Base-by-base conservation (phyloP, 352 stramenopile genomes). In the Globisporangium yorkense region DNA sequence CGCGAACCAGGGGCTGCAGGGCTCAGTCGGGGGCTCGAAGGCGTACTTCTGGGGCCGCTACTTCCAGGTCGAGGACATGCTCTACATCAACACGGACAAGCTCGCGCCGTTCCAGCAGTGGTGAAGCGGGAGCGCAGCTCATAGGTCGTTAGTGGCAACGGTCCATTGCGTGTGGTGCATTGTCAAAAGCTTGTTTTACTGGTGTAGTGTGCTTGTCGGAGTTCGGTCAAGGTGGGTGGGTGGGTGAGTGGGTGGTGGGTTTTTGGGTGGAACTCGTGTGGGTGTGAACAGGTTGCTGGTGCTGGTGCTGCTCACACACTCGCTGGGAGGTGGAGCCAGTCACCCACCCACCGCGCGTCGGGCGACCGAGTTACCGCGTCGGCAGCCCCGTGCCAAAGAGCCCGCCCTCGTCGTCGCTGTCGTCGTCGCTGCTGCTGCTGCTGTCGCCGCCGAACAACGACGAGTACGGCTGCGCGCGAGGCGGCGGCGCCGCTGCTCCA, bases 21-120 rank as follows among this genome's bases (percentile, higher is more conserved):
- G 84, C 40, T 64, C 80, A 21, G 80, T 89, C 18, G 84, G 84
- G 21, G 84, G 84, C 41, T 82, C 75, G 24, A 94, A 94, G 64
- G 84, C 84, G 43, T 94, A 88, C 67, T 94, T 94, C 53, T 94
- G 83, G 77, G 84, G 84, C n/a, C 80, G 83, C 45, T 90, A 89
- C 72, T 85, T 85, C 61, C 74, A 89, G 65, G 75, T 85, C 46
- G 77, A 88, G 58, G 78, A 90, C 65, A 88, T 91, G 79, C 60
- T 94, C 59, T 92, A 92, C 71, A 81, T 94, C 66, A 89, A 92
- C 67, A 89, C 80, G 54, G 75, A 89, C 57, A 84, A 88, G 61
- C 75, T 94, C 52, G 84, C 84, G 50, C 77, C 77, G 57, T 82
- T 76, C 57, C 84, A 94, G 65, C 62, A 88, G 52, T 94, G 84